Conservation (phyloP, 257 asterid species). For the Solanum sejunctum region DNA sequence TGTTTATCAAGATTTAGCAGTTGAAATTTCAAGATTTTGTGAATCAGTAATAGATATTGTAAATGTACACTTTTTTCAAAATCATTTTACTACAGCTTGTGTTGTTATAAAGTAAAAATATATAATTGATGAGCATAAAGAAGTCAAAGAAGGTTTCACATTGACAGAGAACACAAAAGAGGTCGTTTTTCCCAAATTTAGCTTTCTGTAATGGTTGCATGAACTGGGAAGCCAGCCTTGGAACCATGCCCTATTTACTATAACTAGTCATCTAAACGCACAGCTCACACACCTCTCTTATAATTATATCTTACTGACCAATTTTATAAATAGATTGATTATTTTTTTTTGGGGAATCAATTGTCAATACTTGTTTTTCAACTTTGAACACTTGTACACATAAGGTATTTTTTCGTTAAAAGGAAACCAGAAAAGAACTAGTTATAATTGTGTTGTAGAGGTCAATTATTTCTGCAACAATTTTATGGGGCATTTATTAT, state of each 20-base stretch:
- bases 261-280: slow-evolving; percentile 8
- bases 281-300: background rate
- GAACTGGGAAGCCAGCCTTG: slow-evolving; percentile 1
- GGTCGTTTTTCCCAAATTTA: slow-evolving; percentile 2
- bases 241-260: slow-evolving; percentile 10
- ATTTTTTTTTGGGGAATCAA: background rate
- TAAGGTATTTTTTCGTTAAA: background rate
- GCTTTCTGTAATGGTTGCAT: slow-evolving; percentile 2
- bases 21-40: background rate
- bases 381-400: background rate
- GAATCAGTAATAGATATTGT: background rate
- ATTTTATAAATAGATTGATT: background rate
- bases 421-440: background rate
- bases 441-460: background rate
- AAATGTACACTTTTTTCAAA: background rate
- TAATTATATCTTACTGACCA: background rate
- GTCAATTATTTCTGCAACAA: background rate
- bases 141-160: background rate
- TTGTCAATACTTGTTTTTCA: background rate
- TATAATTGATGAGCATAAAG: background rate
- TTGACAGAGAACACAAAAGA: background rate
- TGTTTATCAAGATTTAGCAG: background rate
- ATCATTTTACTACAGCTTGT: background rate
- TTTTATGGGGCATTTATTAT: background rate
- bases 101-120: background rate